phyloP scores from a whole-genome alignment of 768 basidiomycete species.

The Jaapia argillacea region DNA sequence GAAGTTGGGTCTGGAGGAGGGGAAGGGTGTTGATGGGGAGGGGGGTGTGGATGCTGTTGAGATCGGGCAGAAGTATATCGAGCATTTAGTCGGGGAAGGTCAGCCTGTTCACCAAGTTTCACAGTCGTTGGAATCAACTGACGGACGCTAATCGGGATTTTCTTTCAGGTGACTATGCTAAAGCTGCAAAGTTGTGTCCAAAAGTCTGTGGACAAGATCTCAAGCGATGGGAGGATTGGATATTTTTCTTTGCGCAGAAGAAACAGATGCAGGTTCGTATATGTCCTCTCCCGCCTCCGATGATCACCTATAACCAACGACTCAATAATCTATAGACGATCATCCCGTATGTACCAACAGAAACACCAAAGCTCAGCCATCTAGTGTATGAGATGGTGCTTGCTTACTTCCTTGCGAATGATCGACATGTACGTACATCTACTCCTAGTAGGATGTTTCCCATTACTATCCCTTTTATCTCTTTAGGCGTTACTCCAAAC shows the following conservation, averaged over 20 bases:
- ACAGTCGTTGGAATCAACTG: background rate
- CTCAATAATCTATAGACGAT: slow-evolving; percentile 45
- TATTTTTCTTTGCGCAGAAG: slow-evolving; percentile 81
- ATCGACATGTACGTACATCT: slow-evolving; percentile 44
- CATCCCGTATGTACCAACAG: slow-evolving; percentile 83
- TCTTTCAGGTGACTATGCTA: slow-evolving; percentile 47
- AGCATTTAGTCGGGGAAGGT: slow-evolving; percentile 80
- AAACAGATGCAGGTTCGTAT: slow-evolving; percentile 61
- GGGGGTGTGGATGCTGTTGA: slow-evolving; percentile 39
- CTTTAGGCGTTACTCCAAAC: slow-evolving; percentile 63
- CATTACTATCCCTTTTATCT: background rate
- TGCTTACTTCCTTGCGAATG: slow-evolving; percentile 72
- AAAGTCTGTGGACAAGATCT: slow-evolving; percentile 77
- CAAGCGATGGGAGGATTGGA: slow-evolving; percentile 93
- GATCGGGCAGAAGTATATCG: slow-evolving; percentile 82
- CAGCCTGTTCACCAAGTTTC: slow-evolving; percentile 11
- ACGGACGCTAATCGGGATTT: background rate
- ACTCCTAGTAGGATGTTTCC: background rate
- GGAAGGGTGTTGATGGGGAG: slow-evolving; percentile 25
- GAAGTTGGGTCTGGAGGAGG: slow-evolving; percentile 21
- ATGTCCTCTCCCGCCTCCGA: background rate
- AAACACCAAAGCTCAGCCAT: slow-evolving; percentile 68
- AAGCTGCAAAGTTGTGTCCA: slow-evolving; percentile 75
- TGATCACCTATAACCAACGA: background rate
- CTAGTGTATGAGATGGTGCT: slow-evolving; percentile 94